Evolutionary conservation across 1,284 basidiomycete genomes (phyloP).

Genomic region (Meripilus lineatus): DNA sequence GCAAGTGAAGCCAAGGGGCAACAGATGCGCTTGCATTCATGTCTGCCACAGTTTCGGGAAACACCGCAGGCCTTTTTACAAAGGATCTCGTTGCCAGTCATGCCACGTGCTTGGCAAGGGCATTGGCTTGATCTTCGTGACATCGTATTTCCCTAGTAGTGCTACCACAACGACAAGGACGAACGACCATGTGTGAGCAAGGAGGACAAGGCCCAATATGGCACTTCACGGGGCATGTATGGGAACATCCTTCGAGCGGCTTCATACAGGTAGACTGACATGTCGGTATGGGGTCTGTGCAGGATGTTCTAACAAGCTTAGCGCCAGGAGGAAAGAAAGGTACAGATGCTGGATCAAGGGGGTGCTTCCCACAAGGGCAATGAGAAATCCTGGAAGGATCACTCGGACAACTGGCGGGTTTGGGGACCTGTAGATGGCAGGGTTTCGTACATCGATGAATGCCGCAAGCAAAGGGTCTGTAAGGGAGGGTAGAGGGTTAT

Average conservation of each 20-base stretch:
- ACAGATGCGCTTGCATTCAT: constrained; percentile 78
- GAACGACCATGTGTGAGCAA: constrained; percentile 60
- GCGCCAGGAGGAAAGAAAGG: constrained; percentile 29
- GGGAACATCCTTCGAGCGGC: constrained; percentile 56
- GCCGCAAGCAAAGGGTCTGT: constrained; percentile 71
- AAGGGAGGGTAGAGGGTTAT: constrained; percentile 1
- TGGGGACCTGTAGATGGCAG: constrained; percentile 68
- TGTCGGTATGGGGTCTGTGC: constrained; percentile 75
- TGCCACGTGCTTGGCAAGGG: constrained; percentile 21
- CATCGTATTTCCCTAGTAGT: constrained; percentile 52
- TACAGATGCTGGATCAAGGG: constrained; percentile 37
- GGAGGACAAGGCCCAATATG: constrained; percentile 72
- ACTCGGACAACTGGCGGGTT: constrained; percentile 61
- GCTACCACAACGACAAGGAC: constrained; percentile 78
- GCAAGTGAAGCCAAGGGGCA: constrained; percentile 78
- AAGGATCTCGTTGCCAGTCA: constrained; percentile 51
- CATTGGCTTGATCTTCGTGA: constrained; percentile 32
- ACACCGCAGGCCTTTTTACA: constrained; percentile 77
- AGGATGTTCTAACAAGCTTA: constrained; percentile 47
- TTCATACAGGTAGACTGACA: constrained; percentile 70
- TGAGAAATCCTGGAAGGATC: constrained; percentile 63
- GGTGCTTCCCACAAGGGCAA: constrained; percentile 79
- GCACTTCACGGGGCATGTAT: constrained; percentile 56
- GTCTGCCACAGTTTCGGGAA: constrained; percentile 73
- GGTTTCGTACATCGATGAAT: constrained; percentile 63